Conservation (phyloP, 352 stramenopile genomes). For the Phytophthora sp. region DNA sequence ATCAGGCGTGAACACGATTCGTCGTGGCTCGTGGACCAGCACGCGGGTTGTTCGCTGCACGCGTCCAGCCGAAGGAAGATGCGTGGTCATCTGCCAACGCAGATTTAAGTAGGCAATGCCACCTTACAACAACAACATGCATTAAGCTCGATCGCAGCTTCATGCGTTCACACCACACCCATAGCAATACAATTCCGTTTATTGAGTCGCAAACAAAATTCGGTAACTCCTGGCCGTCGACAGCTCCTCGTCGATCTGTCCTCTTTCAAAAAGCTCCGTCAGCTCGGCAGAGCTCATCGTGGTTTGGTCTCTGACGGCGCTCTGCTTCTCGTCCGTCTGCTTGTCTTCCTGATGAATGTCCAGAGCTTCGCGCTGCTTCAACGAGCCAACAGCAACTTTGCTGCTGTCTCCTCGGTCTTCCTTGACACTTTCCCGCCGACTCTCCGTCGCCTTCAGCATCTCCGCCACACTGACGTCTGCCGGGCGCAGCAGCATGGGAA, state of each 20-base stretch:
- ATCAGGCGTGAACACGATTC: conserved; percentile 15
- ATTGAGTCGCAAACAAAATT: conserved; percentile 40
- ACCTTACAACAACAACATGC: no score
- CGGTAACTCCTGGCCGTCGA: conserved; percentile 37
- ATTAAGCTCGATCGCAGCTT: no score
- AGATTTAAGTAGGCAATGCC: background rate
- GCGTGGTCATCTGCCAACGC: background rate
- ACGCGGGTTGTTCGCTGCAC: conserved; percentile 9
- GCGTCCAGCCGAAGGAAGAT: conserved; percentile 19
- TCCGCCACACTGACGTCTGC: conserved; percentile 1
- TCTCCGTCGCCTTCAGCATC: no score
- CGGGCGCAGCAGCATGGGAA: conserved; percentile 24
- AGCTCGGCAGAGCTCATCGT: conserved; percentile 29
- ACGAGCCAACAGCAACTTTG: background rate
- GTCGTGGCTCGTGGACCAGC: conserved; percentile 13
- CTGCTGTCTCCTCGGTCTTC: no score
- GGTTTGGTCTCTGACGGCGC: conserved; percentile 20
- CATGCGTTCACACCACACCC: no score
- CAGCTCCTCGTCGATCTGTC: conserved; percentile 33
- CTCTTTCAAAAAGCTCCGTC: conserved; percentile 19
- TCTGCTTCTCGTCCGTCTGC: background rate
- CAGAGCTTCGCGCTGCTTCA: background rate
- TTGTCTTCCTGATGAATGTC: background rate
- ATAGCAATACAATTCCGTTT: conserved; percentile 5
- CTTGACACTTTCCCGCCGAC: no score